These are phyloP conservation scores for Boletus hoseneyae DNA, from an alignment of 1,284 basidiomycete genomes.

Conservation along the genomic window DNA sequence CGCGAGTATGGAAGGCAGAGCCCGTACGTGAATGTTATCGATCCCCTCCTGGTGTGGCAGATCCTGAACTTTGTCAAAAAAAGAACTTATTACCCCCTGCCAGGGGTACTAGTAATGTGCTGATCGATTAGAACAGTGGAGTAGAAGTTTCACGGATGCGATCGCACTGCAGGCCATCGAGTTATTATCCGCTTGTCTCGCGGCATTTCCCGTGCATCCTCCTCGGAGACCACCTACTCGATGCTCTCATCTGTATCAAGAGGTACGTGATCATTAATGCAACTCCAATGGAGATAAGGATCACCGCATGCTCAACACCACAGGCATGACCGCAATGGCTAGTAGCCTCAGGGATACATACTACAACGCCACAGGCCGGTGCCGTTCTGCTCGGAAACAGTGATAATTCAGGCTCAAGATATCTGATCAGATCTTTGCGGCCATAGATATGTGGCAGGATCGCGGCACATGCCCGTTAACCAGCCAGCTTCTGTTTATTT, in stretches of 20 bases:
- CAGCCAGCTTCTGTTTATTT: slow-evolving; percentile 15
- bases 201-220: slow-evolving; percentile 20
- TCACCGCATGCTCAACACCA: background rate
- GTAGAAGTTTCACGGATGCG: slow-evolving; percentile 2
- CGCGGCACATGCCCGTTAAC: slow-evolving; percentile 4
- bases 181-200: too few relatives aligned
- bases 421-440: slow-evolving; percentile 11
- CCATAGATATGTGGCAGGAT: slow-evolving; percentile 10
- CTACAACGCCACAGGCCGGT: slow-evolving; percentile 17
- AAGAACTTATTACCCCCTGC: background rate
- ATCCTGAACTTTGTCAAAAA: slow-evolving; percentile 6
- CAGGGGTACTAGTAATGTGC: background rate
- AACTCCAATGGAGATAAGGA: slow-evolving; percentile 2
- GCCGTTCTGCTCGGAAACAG: slow-evolving; percentile 10
- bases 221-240: background rate
- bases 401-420: background rate
- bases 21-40: background rate
- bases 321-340: too few relatives aligned
- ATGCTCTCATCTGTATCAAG: background rate
- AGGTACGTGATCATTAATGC: background rate
- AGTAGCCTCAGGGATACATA: too few relatives aligned
- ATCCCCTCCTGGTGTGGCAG: background rate
- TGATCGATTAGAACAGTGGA: slow-evolving; percentile 7
- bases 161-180: slow-evolving; percentile 4
- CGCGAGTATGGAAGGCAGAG: background rate